phyloP scores from a whole-genome alignment of 345 rosid genomes.

The Geranium rotundifolium region DNA sequence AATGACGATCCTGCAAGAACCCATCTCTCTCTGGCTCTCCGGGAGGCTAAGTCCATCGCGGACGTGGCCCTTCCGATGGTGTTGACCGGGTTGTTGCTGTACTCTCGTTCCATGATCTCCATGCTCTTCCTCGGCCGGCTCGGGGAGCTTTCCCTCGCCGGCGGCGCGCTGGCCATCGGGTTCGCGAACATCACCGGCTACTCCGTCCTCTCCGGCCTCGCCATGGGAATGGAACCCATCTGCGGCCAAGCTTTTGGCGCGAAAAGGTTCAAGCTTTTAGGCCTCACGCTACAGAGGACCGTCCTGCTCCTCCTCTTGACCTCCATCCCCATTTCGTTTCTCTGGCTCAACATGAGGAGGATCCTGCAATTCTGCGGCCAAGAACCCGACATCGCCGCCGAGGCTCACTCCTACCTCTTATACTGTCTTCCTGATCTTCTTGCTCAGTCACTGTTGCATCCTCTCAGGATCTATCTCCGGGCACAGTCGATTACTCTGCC shows the following conservation, averaged over 20 bases:
- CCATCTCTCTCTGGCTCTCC: constrained; percentile 21
- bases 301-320: constrained; percentile 47
- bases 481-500: constrained; percentile 68
- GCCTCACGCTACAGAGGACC: constrained; percentile 59
- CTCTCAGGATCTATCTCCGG: constrained; percentile 67
- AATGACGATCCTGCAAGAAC: neutral
- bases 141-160: constrained; percentile 60
- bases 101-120: constrained; percentile 74
- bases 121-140: constrained; percentile 84
- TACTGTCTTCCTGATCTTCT: constrained; percentile 73
- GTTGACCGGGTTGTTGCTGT: constrained; percentile 59
- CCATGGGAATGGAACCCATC: constrained; percentile 89
- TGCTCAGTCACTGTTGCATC: constrained; percentile 58
- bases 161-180: constrained; percentile 78
- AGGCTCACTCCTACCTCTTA: constrained; percentile 56
- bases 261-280: constrained; percentile 52
- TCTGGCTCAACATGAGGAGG: constrained; percentile 64
- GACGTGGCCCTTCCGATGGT: constrained; percentile 53
- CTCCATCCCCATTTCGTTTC: constrained; percentile 48
- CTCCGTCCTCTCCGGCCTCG: constrained; percentile 75
- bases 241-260: constrained; percentile 93
- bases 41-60: constrained; percentile 48
- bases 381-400: constrained; percentile 38
- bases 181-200: constrained; percentile 92
- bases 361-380: constrained; percentile 59